Conservation (phyloP, 2,329 filamentous ascomycete species). For the Phyllosticta citrichinensis region DNA sequence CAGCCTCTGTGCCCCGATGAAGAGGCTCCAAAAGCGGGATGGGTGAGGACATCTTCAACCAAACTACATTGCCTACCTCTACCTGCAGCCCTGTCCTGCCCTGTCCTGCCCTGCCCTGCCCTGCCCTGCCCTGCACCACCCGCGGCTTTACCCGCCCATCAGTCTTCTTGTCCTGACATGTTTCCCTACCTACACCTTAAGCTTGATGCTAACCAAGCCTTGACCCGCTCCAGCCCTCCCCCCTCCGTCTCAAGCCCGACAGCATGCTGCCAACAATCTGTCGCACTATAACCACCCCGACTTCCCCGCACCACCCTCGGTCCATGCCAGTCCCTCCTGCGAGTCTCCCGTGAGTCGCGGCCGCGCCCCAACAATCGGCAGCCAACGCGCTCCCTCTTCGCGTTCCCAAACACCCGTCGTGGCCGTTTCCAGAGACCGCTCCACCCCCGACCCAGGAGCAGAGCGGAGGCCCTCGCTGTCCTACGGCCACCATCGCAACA, state of each 20-base stretch:
- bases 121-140: neutral
- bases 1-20: conserved; percentile 19
- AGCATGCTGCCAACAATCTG: conserved; percentile 21
- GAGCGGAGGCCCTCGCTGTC: conserved; percentile 44
- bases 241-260: conserved; percentile 30
- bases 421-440: conserved; percentile 21
- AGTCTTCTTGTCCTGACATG: neutral
- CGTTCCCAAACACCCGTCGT: conserved; percentile 34
- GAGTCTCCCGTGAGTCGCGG: conserved; percentile 37
- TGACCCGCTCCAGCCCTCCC: conserved; percentile 24
- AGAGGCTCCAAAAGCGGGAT: conserved; percentile 26
- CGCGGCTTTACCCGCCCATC: neutral
- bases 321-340: conserved; percentile 24
- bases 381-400: conserved; percentile 31
- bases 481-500: conserved; percentile 89
- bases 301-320: conserved; percentile 13
- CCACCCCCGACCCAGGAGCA: conserved; percentile 30
- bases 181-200: neutral
- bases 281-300: conserved; percentile 28
- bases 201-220: conserved; percentile 20
- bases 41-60: conserved; percentile 24
- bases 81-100: neutral
- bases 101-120: neutral
- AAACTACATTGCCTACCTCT: no score
- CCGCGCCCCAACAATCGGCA: conserved; percentile 34